Evolutionary conservation across 768 basidiomycete species (phyloP).

Genomic region (Naganishia vaughanmartiniae): DNA sequence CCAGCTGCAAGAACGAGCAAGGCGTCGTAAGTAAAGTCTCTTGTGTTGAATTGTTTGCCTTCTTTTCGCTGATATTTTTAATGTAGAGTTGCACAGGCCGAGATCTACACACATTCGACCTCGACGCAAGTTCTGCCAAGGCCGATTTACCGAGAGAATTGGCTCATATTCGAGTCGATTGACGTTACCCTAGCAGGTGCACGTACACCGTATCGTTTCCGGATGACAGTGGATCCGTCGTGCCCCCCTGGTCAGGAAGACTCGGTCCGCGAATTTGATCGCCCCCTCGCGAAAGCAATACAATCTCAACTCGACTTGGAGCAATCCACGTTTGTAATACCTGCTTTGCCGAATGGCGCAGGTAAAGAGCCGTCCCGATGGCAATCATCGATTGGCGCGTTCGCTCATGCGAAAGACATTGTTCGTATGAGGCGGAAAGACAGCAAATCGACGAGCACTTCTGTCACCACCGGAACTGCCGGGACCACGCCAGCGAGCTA

Average conservation of each 20-base stretch:
- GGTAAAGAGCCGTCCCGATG: conserved; percentile 15
- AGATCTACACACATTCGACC: conserved; percentile 12
- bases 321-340: conserved; percentile 3
- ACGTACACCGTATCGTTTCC: conserved; percentile 8
- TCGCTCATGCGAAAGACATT: conserved; percentile 15
- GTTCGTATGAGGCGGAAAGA: conserved; percentile 12
- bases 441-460: conserved; percentile 4
- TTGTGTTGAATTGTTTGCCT: not conserved
- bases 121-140: not conserved
- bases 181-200: not conserved
- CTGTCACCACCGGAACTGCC: conserved; percentile 2
- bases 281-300: conserved; percentile 5
- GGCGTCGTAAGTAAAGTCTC: not conserved
- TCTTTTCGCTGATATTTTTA: not conserved
- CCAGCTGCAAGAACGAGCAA: not conserved
- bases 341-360: conserved; percentile 9
- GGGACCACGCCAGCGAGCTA: conserved; percentile 4
- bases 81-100: not conserved
- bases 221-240: not conserved
- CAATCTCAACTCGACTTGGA: conserved; percentile 2
- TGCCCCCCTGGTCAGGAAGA: not conserved
- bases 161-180: conserved; percentile 3
- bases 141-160: conserved; percentile 15
- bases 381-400: conserved; percentile 8
- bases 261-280: not conserved